A percentile compares a stretch with the other conserved stretches of the same genome.
phyloP scores from a whole-genome alignment of 148 eudicot genomes.

The Persicaria maculosa region DNA sequence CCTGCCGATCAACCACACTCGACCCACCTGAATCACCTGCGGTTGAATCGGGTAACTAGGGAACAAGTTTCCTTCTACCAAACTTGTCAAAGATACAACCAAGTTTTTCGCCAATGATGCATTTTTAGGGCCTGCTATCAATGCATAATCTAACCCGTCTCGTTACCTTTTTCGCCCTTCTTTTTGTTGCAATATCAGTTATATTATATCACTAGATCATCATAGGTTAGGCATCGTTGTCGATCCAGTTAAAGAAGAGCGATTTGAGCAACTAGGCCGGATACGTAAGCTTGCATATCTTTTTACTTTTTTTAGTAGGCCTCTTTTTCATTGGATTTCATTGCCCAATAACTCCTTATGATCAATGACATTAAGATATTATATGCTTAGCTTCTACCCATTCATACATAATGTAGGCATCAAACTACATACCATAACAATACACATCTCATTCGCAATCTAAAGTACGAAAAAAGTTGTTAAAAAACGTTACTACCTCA shows the following conservation, averaged over 20 bases:
- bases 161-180: background rate
- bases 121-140: no score
- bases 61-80: no score
- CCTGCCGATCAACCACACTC: no score
- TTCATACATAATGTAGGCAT: background rate
- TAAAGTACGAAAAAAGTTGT: no score
- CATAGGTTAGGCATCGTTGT: background rate
- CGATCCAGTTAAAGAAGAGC: background rate
- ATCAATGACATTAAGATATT: no score
- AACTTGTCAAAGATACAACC: no score
- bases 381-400: no score
- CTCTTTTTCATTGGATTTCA: background rate
- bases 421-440: background rate
- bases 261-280: slow-evolving; percentile 1
- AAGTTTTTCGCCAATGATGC: no score
- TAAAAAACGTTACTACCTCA: background rate
- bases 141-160: no score
- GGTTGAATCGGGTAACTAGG: no score
- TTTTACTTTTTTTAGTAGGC: background rate
- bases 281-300: background rate
- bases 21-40: no score
- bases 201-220: background rate
- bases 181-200: background rate
- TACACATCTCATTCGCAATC: no score
- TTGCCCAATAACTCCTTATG: background rate